Conservation (phyloP, 116 monocot genomes). For the Iris pallida region DNA sequence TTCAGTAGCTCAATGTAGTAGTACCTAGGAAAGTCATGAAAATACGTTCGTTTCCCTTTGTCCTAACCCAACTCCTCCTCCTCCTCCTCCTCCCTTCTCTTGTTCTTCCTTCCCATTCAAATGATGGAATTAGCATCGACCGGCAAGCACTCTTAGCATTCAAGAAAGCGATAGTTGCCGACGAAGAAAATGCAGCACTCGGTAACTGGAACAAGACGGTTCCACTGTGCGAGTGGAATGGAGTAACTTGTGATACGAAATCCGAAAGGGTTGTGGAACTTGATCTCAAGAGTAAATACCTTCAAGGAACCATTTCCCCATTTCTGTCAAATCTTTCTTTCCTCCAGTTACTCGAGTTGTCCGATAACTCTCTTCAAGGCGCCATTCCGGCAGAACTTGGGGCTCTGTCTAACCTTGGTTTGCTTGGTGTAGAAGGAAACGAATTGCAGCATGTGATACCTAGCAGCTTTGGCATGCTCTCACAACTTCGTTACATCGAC, state of each 20-base stretch:
- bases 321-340: constrained; percentile 38
- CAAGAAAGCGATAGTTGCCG: constrained; percentile 37
- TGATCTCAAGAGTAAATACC: constrained; percentile 18
- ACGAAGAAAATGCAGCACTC: constrained; percentile 27
- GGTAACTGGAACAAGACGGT: constrained; percentile 33
- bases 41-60: constrained; percentile 7
- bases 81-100: constrained; percentile 21
- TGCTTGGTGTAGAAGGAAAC: constrained; percentile 29
- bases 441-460: constrained; percentile 24
- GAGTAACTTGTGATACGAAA: constrained; percentile 20
- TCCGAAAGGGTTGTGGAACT: constrained; percentile 25
- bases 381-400: constrained; percentile 35
- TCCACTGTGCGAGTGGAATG: constrained; percentile 37
- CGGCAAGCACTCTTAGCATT: constrained; percentile 32
- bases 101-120: constrained; percentile 1
- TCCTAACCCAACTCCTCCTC: constrained; percentile 21
- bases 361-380: constrained; percentile 43
- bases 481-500: constrained; percentile 22
- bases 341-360: constrained; percentile 35
- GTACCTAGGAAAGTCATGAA: constrained; percentile 1
- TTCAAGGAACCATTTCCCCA: constrained; percentile 43
- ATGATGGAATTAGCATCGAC: constrained; percentile 13
- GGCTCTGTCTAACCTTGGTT: constrained; percentile 23
- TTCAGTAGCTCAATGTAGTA: constrained; percentile 9
- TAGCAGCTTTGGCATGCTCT: constrained; percentile 31